Evolutionary conservation across 2,329 filamentous ascomycete species (phyloP).

Genomic region (Cladophialophora chaetospira): DNA sequence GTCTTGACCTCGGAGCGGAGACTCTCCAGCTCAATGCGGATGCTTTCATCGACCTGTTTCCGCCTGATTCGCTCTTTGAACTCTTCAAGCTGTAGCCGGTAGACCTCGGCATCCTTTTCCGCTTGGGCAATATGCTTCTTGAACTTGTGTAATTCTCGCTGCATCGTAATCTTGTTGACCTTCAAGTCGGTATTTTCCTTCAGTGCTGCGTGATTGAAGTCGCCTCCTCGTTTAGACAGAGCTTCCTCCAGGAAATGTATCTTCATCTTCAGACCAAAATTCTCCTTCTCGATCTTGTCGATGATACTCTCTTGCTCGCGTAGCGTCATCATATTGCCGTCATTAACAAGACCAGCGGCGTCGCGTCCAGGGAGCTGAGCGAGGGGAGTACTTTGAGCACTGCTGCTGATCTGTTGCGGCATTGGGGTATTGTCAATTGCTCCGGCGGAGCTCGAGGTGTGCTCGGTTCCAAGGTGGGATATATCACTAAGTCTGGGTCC

Average conservation of each 20-base stretch:
- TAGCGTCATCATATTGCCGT: constrained; percentile 87
- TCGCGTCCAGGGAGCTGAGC: constrained; percentile 66
- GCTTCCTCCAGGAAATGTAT: constrained; percentile 96
- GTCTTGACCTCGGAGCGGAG: constrained; percentile 54
- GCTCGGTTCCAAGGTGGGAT: constrained; percentile 65
- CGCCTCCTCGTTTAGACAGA: constrained; percentile 80
- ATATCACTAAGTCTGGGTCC: constrained; percentile 73
- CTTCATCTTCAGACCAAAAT: constrained; percentile 94
- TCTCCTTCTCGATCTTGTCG: constrained; percentile 96
- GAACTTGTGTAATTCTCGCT: constrained; percentile 81
- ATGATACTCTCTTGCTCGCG: constrained; percentile 93
- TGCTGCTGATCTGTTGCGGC: constrained; percentile 78
- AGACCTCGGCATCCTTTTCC: constrained; percentile 82
- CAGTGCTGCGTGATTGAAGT: constrained; percentile 83
- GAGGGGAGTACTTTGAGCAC: constrained; percentile 79
- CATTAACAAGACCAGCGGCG: constrained; percentile 70
- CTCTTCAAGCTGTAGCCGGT: constrained; percentile 77
- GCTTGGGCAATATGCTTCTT: constrained; percentile 80
- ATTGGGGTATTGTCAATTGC: constrained; percentile 70
- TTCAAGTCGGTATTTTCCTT: constrained; percentile 97
- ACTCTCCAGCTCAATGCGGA: constrained; percentile 61
- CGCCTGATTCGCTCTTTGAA: constrained; percentile 79
- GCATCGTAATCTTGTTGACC: constrained; percentile 86
- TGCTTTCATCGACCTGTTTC: constrained; percentile 70
- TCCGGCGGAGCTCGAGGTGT: constrained; percentile 65